Evolutionary conservation across 768 basidiomycete species (phyloP).

Genomic region (Suillus spraguei): DNA sequence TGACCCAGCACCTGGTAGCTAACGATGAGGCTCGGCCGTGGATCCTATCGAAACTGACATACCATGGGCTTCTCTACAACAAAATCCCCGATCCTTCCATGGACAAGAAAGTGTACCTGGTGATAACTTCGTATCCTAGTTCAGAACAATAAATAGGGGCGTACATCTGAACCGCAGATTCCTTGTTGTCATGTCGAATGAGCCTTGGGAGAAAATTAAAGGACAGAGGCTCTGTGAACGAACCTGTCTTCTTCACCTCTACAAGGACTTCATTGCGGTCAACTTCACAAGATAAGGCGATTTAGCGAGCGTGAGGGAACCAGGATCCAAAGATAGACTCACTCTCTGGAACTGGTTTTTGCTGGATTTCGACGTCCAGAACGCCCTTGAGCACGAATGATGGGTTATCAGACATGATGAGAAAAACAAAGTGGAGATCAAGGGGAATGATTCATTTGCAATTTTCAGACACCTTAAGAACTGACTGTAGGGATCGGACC

Average conservation of each 20-base stretch:
- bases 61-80: slow-evolving; percentile 83
- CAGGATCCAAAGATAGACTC: slow-evolving; percentile 22
- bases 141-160: slow-evolving; percentile 19
- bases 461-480: slow-evolving; percentile 7
- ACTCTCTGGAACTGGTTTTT: slow-evolving; percentile 77
- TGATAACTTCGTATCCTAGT: slow-evolving; percentile 11
- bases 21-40: slow-evolving; percentile 1
- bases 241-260: slow-evolving; percentile 90
- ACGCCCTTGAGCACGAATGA: slow-evolving; percentile 77
- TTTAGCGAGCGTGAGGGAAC: slow-evolving; percentile 13
- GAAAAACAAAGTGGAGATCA: slow-evolving; percentile 7
- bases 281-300: slow-evolving; percentile 41
- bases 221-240: slow-evolving; percentile 20
- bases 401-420: slow-evolving; percentile 69
- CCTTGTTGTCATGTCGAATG: slow-evolving; percentile 45
- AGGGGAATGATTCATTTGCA: not conserved
- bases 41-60: slow-evolving; percentile 15
- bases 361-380: slow-evolving; percentile 70
- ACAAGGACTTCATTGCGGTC: slow-evolving; percentile 80
- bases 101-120: slow-evolving; percentile 78
- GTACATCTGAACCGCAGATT: slow-evolving; percentile 90
- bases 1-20: slow-evolving; percentile 83
- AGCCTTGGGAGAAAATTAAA: slow-evolving; percentile 10
- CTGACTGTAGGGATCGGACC: slow-evolving; percentile 2
- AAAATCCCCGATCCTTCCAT: slow-evolving; percentile 81